Evolutionary conservation across 352 stramenopile species (phyloP).

Genomic region (Phytopythium oedochilum): DNA sequence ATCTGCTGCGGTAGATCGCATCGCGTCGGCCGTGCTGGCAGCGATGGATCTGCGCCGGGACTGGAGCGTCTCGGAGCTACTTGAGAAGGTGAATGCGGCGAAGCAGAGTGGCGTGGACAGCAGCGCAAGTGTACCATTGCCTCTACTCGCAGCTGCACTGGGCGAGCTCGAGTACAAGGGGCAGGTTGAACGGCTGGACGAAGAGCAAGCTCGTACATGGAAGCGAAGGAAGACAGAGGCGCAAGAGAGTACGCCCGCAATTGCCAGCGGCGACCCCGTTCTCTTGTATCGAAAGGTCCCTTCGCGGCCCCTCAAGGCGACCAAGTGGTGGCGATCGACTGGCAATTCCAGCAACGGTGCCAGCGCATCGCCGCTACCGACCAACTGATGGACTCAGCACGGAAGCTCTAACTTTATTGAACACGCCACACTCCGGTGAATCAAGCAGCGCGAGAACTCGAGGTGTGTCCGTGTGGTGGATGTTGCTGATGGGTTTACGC

Average conservation of each 20-base stretch:
- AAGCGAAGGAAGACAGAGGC: slow-evolving; percentile 21
- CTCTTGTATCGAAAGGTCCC: slow-evolving; percentile 61
- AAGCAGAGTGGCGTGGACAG: background rate
- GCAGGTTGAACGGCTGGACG: slow-evolving; percentile 41
- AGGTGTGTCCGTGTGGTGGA: background rate
- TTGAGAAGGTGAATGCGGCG: slow-evolving; percentile 37
- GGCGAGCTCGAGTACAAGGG: slow-evolving; percentile 45
- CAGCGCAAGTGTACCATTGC: slow-evolving; percentile 24
- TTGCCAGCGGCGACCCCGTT: slow-evolving; percentile 14
- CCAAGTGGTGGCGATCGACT: slow-evolving; percentile 45
- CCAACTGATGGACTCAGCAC: background rate
- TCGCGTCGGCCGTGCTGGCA: slow-evolving; percentile 44
- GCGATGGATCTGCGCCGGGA: slow-evolving; percentile 55
- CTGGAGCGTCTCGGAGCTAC: slow-evolving; percentile 50
- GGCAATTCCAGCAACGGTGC: background rate
- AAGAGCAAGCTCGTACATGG: slow-evolving; percentile 8
- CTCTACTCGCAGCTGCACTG: slow-evolving; percentile 52
- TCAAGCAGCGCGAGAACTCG: background rate
- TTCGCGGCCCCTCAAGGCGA: slow-evolving; percentile 58
- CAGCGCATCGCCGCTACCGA: background rate
- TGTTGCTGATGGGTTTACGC: background rate
- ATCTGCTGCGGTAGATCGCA: slow-evolving; percentile 23
- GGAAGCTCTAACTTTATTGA: background rate
- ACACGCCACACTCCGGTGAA: background rate
- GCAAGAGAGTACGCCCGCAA: slow-evolving; percentile 3